Evolutionary conservation across 2,329 filamentous ascomycete species (phyloP), one percentile per base, ranked within the genome.

Genomic region (Scolecobasidium constrictum): DNA sequence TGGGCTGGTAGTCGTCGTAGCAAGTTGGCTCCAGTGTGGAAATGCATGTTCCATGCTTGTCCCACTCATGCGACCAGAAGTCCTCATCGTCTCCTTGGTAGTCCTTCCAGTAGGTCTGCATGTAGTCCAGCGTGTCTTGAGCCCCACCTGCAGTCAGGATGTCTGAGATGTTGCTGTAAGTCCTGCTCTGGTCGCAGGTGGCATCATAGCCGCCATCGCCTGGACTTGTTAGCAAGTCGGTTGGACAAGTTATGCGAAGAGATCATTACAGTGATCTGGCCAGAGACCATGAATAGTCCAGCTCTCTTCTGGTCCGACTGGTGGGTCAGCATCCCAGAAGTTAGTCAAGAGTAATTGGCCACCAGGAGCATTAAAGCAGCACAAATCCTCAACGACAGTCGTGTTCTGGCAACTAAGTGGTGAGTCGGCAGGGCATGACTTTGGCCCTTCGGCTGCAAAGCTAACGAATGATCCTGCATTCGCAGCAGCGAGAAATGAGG

Each of bases 71-170:
- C 51, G 75, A 68, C 81, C 81, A 85, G 52, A 85, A 75, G 9
- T 61, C 62, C 51, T 80, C 72, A 49, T 81, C 74, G 34, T 77
- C 61, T 44, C 79, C 80, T 38, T 72, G 56, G 59, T 78, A 74
- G 54, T 81, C 77, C 56, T 83, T 79, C 83, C 82, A 86, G 63
- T 80, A 84, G 2, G 64, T 73, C 40, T 72, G 61, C 82, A 86
- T 86, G 55, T 78, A 82, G 2, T 64, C 61, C 2, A 87, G 65
- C 1, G 81, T 67, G 20, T 73, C 71, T 1, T 63, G 64, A 40
- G 72, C 68, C 46, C 71, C 71, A 17, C 71, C 67, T 5, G 69
- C 62, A 5, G 69, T 56, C 26, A 86, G 63, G 45, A 85, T 82
- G 12, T 68, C 60, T 1, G 36, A 23, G 20, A 54, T 52, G 16